Evolutionary conservation across 257 asterid species (phyloP), one percentile per base, ranked within the genome.

Genomic region (Penstemon barbatus): DNA sequence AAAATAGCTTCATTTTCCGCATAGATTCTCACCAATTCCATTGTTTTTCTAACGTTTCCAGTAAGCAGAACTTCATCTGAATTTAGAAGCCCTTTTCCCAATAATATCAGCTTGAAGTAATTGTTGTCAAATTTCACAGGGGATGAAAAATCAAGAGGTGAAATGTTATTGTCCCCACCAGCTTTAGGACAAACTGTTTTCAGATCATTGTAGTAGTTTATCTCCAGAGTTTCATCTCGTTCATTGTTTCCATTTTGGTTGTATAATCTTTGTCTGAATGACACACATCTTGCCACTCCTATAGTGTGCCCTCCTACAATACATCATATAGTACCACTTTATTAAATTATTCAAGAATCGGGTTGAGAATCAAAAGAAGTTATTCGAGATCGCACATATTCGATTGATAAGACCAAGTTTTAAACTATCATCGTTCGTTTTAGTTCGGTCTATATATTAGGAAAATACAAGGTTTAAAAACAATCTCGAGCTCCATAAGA

Each of bases 91-190:
- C 96, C 91, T 77, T 86, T 89, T 13, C 90, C 91, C 70, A 57
- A 25, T 13, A 85, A 8, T 54, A 89, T 41, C 51, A 82, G 86
- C 82, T 87, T 84, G 83, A 84, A 91, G 74, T 89, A 89, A 3
- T 82, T 70, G 83, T 89, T 91, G 61, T 89, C 97, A 18, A 91
- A 91, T 80, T 71, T 85, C 49, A 76, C 74, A 0, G 96, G 96
- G 40, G 97, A 78, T 6, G 88, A 82, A 42, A 80, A 8, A 59
- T 91, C 97, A 55, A 91, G 70, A 12, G 96, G 96, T 0, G 91
- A 81, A 12, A 85, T 59, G 68, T 87, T 89, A 49, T 78, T 78
- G 55, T 91, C 97, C 3, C 95, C 97, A 8, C 93, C 93, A 39
- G 51, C 72, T 70, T 73, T 79, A 25, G 96, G 97, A n/a, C 95